Base-by-base conservation (phyloP, 805 yeast genomes). In the Debaryomyces tyrocola region DNA sequence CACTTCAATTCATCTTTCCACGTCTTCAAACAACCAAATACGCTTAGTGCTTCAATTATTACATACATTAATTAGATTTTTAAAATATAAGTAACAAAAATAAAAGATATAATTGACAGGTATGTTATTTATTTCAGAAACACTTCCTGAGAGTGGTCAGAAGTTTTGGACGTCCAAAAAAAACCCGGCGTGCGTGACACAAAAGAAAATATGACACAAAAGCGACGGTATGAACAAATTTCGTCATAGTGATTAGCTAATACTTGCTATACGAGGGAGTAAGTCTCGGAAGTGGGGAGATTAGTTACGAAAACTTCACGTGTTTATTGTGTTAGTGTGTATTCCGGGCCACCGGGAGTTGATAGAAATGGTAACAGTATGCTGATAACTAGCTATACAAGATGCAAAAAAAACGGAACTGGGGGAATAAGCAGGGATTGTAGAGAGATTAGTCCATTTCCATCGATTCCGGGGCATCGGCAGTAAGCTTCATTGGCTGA, bases 401-500 rank as follows among this genome's bases (percentile, higher is more conserved):
- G 35, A 33, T n/a, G 35, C 18, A 33, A 33, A 33, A 33, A 33
- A 18, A 7, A 12, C 5, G 24, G 17, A 28, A 4, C 34, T 14
- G 9, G 14, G 17, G 14, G 11, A 31, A 31, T 2, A 6, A 14
- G 17, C 14, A 36, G 39, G n/a, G 14, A 4, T n/a, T n/a, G 27
- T 36, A 36, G 21, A 10, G 44, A 20, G 29, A 42, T 41, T 48
- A 56, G 46, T 57, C 61, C 45, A 58, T 47, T 38, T 52, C 53
- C 62, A 57, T 58, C 20, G 48, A 31, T 27, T 51, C 55, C 11
- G 47, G 21, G 20, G 51, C 12, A 20, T 48, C 43, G 14, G 34
- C 33, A 24, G 27, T 9, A 29, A 14, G 24, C 56, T 80, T 77
- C 66, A 80, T 64, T 39, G 86, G 84, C 53, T 76, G 81, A 31